Evolutionary conservation across 768 basidiomycete genomes (phyloP).

Genomic region (Tricholoma hemisulphureum): DNA sequence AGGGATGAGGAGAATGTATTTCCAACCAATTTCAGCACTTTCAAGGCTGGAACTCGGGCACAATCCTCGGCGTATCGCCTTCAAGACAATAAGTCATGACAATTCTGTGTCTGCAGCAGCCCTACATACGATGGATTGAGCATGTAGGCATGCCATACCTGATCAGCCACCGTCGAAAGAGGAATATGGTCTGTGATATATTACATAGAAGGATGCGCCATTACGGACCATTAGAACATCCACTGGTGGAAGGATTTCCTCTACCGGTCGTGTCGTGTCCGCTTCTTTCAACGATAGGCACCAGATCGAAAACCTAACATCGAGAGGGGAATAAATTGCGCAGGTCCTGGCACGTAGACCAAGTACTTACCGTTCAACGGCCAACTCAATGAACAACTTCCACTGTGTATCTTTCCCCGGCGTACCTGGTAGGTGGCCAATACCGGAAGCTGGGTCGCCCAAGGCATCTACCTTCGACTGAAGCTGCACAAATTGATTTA

Average conservation of each 20-base stretch:
- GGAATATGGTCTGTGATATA: not conserved
- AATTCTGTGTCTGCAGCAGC: not conserved
- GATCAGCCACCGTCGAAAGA: not conserved
- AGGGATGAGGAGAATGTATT: constrained; percentile 1
- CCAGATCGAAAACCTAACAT: constrained; percentile 12
- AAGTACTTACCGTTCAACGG: constrained; percentile 9
- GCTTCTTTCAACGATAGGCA: constrained; percentile 6
- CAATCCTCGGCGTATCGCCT: constrained; percentile 19
- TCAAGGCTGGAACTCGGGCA: constrained; percentile 9
- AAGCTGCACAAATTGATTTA: constrained; percentile 6
- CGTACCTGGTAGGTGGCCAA: too few species aligned
- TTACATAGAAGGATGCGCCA: not conserved
- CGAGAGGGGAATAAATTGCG: not conserved
- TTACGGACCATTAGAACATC: constrained; percentile 17
- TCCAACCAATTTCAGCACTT: not conserved
- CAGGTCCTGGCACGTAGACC: not conserved
- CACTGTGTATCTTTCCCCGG: too few species aligned
- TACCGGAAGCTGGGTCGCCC: not conserved
- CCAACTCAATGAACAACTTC: constrained; percentile 1
- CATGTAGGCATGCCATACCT: constrained; percentile 21
- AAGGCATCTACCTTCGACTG: not conserved
- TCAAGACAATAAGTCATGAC: not conserved
- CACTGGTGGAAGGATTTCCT: constrained; percentile 12
- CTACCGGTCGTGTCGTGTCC: constrained; percentile 1
- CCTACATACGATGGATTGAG: constrained; percentile 18